Base-by-base conservation (phyloP, 2,329 filamentous ascomycete species). In the Camillea tinctor region DNA sequence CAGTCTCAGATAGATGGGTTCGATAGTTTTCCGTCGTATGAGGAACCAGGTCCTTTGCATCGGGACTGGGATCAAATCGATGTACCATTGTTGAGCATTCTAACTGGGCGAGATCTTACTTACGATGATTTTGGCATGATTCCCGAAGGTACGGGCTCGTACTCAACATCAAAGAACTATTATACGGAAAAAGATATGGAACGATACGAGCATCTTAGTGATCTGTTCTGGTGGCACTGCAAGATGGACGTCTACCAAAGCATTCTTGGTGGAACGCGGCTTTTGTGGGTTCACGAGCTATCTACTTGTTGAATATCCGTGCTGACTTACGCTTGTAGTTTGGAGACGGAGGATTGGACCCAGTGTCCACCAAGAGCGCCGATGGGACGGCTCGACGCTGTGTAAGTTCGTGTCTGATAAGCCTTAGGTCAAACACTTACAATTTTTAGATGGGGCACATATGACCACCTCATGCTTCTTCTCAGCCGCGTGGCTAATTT, bases 241-340 rank as follows among this genome's bases (percentile, higher is more conserved):
- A 96, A 97, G 75, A 95, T 97, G 80, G 95, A 98, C 73, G 87
- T 91, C 8, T 96, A 94, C 68, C 94, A 97, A 73, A 93, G 91
- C 72, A 86, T 97, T 62, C 79, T 98, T 22, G 95, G 93, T 66
- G 94, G 92, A 8, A 93, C 94, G 50, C 84, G 84, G 63, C 80
- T 96, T 52, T 88, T 97, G 92, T 97, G 80, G 83, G 92, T 83
- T 65, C 50, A 58, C 50, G 50, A 50, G 24, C 50, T 30, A 23
- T 51, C 64, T 50, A 48, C 26, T 30, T 30, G 52, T 51, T 22
- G 21, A 36, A 26, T 22, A 52, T 48, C 53, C 8, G 26, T 40
- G 24, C 22, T 30, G 50, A 44, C 64, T 62, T 52, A 61, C 24
- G 20, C 55, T 36, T 40, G 9, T 59, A 96, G 92, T 62, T 87